phyloP scores from a whole-genome alignment of 495 filamentous ascomycete genomes.

The Sporormia fimetaria region DNA sequence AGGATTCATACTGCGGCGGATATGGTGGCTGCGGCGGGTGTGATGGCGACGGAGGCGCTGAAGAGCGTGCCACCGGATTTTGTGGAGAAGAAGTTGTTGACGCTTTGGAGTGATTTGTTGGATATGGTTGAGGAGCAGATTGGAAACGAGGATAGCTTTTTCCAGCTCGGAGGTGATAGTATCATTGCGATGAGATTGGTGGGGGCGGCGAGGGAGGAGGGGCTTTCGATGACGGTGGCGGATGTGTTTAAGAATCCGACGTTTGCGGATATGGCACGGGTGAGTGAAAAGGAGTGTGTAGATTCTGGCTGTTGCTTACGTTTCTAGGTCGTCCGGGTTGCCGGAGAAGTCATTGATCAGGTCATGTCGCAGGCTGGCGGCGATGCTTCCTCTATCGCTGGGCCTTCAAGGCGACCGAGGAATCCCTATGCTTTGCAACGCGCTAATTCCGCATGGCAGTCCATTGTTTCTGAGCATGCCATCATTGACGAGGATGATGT shows the following conservation, averaged over 20 bases:
- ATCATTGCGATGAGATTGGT: constrained; percentile 23
- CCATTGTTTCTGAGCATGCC: constrained; percentile 17
- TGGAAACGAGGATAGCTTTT: constrained; percentile 15
- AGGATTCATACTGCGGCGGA: constrained; percentile 17
- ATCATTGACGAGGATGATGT: constrained; percentile 7
- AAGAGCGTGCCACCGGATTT: constrained; percentile 17
- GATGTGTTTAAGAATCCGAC: constrained; percentile 20
- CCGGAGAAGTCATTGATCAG: constrained; percentile 22
- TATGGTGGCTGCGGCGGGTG: constrained; percentile 19
- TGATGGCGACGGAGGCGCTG: constrained; percentile 18
- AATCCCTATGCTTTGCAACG: background rate
- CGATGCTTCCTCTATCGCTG: background rate
- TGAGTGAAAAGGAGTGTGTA: constrained; percentile 1
- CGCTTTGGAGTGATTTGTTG: constrained; percentile 18
- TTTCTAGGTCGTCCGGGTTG: constrained; percentile 15
- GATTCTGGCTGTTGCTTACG: constrained; percentile 2
- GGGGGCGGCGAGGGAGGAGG: constrained; percentile 17
- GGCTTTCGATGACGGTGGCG: constrained; percentile 19
- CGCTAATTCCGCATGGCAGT: constrained; percentile 9
- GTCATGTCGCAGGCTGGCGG: constrained; percentile 20
- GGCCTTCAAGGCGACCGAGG: background rate
- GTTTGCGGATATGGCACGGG: constrained; percentile 17
- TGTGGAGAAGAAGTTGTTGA: constrained; percentile 21
- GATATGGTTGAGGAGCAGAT: constrained; percentile 22
- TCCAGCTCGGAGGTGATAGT: constrained; percentile 19